Conservation (phyloP, 2,329 filamentous ascomycete genomes). For the Pezizomycotina sp. region DNA sequence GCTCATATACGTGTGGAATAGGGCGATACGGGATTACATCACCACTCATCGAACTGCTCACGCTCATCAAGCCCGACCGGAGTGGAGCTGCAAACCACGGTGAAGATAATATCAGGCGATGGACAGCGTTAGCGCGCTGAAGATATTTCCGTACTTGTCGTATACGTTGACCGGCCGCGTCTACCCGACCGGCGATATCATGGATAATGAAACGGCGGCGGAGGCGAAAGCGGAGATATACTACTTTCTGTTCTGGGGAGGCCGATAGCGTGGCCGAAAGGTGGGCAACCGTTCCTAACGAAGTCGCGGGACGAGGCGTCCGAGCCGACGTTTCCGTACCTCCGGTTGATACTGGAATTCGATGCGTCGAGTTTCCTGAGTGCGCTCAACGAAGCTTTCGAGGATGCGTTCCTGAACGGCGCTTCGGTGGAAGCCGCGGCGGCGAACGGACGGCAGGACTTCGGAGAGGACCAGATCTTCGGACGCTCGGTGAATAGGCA, state of each 20-base stretch:
- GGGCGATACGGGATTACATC: constrained; percentile 73
- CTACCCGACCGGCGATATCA: constrained; percentile 69
- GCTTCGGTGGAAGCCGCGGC: constrained; percentile 31
- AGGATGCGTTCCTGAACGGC: constrained; percentile 83
- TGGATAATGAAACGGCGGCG: constrained; percentile 55
- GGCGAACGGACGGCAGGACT: constrained; percentile 23
- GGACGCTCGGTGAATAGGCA: constrained; percentile 68
- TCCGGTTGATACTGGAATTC: constrained; percentile 69
- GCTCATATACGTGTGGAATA: constrained; percentile 92
- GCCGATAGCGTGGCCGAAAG: constrained; percentile 56
- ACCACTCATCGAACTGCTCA: constrained; percentile 77
- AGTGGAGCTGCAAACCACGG: constrained; percentile 41
- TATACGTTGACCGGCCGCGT: constrained; percentile 75
- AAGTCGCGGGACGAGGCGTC: constrained; percentile 36
- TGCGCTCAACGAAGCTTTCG: constrained; percentile 90
- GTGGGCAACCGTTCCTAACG: constrained; percentile 42
- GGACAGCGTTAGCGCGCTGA: constrained; percentile 56
- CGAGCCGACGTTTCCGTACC: constrained; percentile 68
- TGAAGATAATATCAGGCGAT: constrained; percentile 37
- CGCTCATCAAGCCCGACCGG: constrained; percentile 43
- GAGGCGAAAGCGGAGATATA: constrained; percentile 79
- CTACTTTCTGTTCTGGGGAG: constrained; percentile 79
- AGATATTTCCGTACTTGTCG: constrained; percentile 87
- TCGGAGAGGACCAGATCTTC: constrained; percentile 47
- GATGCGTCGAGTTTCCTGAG: constrained; percentile 87